phyloP scores from a whole-genome alignment of 2,329 filamentous ascomycete species.

The Fusarium chlamydosporum region DNA sequence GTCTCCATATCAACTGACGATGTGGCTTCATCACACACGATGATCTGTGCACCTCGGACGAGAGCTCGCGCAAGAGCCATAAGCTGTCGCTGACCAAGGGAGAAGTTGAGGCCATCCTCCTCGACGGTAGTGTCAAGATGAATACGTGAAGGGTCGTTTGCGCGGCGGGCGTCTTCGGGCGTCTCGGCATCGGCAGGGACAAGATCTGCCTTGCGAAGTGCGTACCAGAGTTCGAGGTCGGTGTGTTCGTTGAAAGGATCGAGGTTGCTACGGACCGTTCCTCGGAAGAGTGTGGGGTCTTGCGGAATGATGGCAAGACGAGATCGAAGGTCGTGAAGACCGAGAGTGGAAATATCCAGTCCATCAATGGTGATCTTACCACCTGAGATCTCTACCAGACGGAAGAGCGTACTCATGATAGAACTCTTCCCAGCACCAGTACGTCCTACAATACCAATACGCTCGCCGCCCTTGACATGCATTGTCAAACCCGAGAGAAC shows the following conservation, averaged over 20 bases:
- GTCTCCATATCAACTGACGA: slow-evolving; percentile 95
- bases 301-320: slow-evolving; percentile 87
- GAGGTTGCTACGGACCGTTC: slow-evolving; percentile 83
- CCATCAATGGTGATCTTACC: slow-evolving; percentile 76
- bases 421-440: slow-evolving; percentile 87
- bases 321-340: slow-evolving; percentile 80
- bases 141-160: slow-evolving; percentile 76
- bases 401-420: slow-evolving; percentile 87
- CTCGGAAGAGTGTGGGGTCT: slow-evolving; percentile 85
- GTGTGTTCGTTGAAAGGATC: slow-evolving; percentile 85
- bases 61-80: slow-evolving; percentile 95
- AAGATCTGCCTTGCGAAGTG: slow-evolving; percentile 82
- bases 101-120: slow-evolving; percentile 96
- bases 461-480: slow-evolving; percentile 80
- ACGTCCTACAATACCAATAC: slow-evolving; percentile 84
- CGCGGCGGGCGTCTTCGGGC: slow-evolving; percentile 78
- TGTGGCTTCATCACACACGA: slow-evolving; percentile 97
- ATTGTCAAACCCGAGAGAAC: slow-evolving; percentile 79
- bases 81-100: slow-evolving; percentile 91
- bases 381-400: slow-evolving; percentile 75
- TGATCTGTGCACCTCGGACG: slow-evolving; percentile 89
- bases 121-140: slow-evolving; percentile 89
- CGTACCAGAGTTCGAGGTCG: slow-evolving; percentile 83
- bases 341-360: slow-evolving; percentile 78
- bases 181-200: slow-evolving; percentile 70